Evolutionary conservation across 805 yeast species (phyloP).

Genomic region (Pichia sporocuriosa): DNA sequence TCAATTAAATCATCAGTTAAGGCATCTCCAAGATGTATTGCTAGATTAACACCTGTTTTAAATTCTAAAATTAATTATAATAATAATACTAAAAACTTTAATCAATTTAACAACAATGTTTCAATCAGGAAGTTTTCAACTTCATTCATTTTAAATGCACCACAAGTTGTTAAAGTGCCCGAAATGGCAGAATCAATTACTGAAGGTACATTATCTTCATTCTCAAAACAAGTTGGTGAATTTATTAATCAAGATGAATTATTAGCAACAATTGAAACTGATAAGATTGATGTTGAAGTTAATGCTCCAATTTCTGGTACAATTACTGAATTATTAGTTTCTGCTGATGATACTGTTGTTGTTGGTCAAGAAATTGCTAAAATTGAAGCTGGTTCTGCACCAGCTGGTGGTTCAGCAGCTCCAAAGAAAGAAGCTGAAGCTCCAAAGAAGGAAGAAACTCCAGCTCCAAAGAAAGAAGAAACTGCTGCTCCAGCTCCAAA

Average conservation of each 20-base stretch:
- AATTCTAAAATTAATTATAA: too few species aligned
- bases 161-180: slow-evolving; percentile 71
- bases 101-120: too few species aligned
- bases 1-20: slow-evolving; percentile 3
- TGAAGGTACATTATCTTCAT: slow-evolving; percentile 82
- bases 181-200: slow-evolving; percentile 98
- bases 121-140: slow-evolving; percentile 5
- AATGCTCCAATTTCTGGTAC: slow-evolving; percentile 92
- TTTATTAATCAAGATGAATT: slow-evolving; percentile 40
- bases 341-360: slow-evolving; percentile 86
- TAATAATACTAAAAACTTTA: too few species aligned
- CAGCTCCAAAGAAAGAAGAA: slow-evolving; percentile 21
- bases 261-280: slow-evolving; percentile 95
- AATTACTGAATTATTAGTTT: slow-evolving; percentile 72
- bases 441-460: slow-evolving; percentile 28
- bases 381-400: slow-evolving; percentile 74
- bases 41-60: background rate
- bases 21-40: background rate
- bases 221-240: slow-evolving; percentile 75
- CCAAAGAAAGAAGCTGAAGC: slow-evolving; percentile 12
- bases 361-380: slow-evolving; percentile 90
- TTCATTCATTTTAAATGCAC: slow-evolving; percentile 1
- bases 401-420: slow-evolving; percentile 45
- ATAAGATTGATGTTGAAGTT: slow-evolving; percentile 95
- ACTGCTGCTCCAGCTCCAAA: slow-evolving; percentile 14